Evolutionary conservation across 164 flowering plant species (phyloP), one percentile per base, ranked within the genome.

Genomic region (Umbilicus rupestris): DNA sequence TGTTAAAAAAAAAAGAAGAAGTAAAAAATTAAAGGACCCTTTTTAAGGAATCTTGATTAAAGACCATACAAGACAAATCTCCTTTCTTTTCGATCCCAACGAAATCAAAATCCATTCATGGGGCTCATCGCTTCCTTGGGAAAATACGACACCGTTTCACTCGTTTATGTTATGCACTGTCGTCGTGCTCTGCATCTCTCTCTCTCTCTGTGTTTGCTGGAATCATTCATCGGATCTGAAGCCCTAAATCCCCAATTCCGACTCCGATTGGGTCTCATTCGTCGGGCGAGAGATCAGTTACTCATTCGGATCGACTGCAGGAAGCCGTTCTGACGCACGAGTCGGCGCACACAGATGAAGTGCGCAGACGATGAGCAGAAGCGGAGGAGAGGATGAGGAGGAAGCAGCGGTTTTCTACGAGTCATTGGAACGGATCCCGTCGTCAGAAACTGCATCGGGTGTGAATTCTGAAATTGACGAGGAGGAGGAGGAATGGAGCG

Each of bases 351-450:
- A 67, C 67, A 50, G 76, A 74, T 73, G 81, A 73, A 77, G 73
- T 85, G 85, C 82, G 74, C 76, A 60, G 69, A 78, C 79, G 72
- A 86, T 83, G 86, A 83, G 74, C 78, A 74, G 41, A 26, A 70
- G 66, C 50, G 73, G 66, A 60, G 78, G 70, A 26, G 70, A 76
- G 20, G 84, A 76, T 29, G 85, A 78, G 29, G 85, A 83, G 20
- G 87, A 84, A 20, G 87, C 86, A 70, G 84, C 86, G 71, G 68
- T 68, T 42, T 91, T 86, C 75, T 83, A 86, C 81, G 99, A 94
- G 68, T 89, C 97, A 2, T 82, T 89, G 33, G 99, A 94, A 72
- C 95, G 97, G 55, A 65, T 91, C 44, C 82, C 80, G 59, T 87
- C 92, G 0, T 84, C 96, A 1, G 78, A 88, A 2, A 74, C 81